Evolutionary conservation across 2,329 filamentous ascomycete species (phyloP).

Genomic region (Alternaria sp.): DNA sequence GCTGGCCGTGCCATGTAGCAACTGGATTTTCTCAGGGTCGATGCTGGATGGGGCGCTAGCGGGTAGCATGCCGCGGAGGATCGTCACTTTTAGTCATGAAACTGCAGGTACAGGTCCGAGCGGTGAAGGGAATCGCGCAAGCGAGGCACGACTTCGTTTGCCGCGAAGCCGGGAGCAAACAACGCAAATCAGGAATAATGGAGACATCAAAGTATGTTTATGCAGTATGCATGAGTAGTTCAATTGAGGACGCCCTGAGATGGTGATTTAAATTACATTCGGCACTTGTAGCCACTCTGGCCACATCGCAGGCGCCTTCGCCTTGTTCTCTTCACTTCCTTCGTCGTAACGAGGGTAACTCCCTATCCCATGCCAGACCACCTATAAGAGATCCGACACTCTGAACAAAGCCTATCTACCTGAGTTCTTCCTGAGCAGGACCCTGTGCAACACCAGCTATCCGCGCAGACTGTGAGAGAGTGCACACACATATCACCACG

Average conservation of each 20-base stretch:
- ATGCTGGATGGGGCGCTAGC: neutral
- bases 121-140: neutral
- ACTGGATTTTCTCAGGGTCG: neutral
- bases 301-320: neutral
- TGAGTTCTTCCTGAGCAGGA: neutral
- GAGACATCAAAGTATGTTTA: neutral
- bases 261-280: neutral
- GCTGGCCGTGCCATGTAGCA: neutral
- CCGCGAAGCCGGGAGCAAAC: neutral
- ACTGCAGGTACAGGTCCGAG: slow-evolving; percentile 9
- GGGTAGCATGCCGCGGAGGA: neutral
- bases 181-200: neutral
- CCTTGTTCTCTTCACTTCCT: neutral
- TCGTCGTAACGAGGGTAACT: neutral
- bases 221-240: neutral
- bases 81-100: slow-evolving; percentile 11
- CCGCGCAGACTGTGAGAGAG: neutral
- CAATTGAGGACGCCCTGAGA: neutral
- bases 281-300: neutral
- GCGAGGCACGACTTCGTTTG: neutral
- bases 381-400: neutral
- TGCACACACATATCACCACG: neutral
- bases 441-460: neutral
- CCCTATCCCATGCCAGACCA: neutral
- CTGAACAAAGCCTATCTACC: neutral